Evolutionary conservation across 2,329 filamentous ascomycete species (phyloP).

Genomic region (Cladosporium velox): DNA sequence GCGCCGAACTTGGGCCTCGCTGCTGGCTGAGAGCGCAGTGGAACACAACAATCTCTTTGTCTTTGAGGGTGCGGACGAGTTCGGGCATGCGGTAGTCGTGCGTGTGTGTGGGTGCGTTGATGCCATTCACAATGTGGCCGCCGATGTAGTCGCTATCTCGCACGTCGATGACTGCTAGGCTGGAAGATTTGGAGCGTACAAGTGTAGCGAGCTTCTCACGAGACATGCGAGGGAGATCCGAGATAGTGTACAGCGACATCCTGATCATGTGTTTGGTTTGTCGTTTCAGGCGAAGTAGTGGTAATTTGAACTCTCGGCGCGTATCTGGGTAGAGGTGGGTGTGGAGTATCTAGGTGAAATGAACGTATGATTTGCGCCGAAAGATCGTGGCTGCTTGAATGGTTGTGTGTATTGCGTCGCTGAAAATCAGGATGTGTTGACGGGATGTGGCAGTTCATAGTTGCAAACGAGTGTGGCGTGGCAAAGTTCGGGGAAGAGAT

Average conservation of each 20-base stretch:
- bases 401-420: too few species aligned
- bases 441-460: background rate
- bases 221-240: constrained; percentile 66
- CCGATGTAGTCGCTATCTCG: constrained; percentile 88
- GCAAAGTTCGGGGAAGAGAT: background rate
- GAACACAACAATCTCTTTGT: constrained; percentile 84
- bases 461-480: background rate
- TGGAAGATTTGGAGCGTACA: constrained; percentile 44
- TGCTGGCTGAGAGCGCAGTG: constrained; percentile 93
- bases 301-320: background rate
- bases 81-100: constrained; percentile 79
- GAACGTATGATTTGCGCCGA: background rate
- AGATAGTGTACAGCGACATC: constrained; percentile 53
- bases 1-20: constrained; percentile 79
- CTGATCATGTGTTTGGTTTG: constrained; percentile 28
- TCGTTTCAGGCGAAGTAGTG: background rate
- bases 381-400: background rate
- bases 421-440: background rate
- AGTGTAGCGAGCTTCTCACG: constrained; percentile 68
- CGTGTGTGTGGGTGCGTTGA: constrained; percentile 71
- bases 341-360: background rate
- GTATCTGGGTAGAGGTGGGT: background rate
- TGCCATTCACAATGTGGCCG: constrained; percentile 79
- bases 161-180: constrained; percentile 80
- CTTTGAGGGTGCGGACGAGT: constrained; percentile 73